Evolutionary conservation across 2,329 filamentous ascomycete genomes (phyloP), one percentile per base, ranked within the genome.

Genomic region (Metarhizium robertsii): DNA sequence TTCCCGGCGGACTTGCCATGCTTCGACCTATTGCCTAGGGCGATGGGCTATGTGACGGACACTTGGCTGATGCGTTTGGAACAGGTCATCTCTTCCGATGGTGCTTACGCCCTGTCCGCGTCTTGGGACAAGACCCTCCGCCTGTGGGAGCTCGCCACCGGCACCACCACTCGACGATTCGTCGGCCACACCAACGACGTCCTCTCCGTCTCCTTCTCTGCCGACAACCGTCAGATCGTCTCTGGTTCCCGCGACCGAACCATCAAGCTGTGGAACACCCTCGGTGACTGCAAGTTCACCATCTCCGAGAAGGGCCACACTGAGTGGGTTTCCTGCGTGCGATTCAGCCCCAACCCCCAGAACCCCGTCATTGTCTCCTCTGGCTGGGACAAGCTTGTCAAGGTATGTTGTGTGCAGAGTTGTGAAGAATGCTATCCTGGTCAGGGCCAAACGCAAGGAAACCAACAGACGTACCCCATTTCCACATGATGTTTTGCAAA

Each of bases 201-300:
- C 70, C 91, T 97, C 74, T 97, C 92, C 76, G 94, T 99, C 76
- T 96, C 92, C 68, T 99, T 99, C 89, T 97, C 94, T 70, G 94
- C 94, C 85, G 94, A 99, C 84, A 97, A 97, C 89, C 89, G 94
- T 75, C 94, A 97, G 85, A 97, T 99, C 78, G 94, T 97, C 71
- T 97, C 94, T 66, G 94, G 92, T 66, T 97, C 94, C 64, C 92
- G 94, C 76, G 94, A 99, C 84, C 88, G 91, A 76, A 90, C 89
- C 73, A 97, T 99, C 85, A 99, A 97, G 90, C 87, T 99, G 71
- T 99, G 94, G 94, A 99, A 99, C 85, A 99, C 94, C 69, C 90
- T 99, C 66, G 94, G 94, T 79, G 94, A 99, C 86, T 99, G 94
- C 92, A 99, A 99, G 85, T 99, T 86, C 87, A 99, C 92, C 82